Base-by-base conservation (phyloP, 2,329 filamentous ascomycete genomes). In the Piedraia hortae region DNA sequence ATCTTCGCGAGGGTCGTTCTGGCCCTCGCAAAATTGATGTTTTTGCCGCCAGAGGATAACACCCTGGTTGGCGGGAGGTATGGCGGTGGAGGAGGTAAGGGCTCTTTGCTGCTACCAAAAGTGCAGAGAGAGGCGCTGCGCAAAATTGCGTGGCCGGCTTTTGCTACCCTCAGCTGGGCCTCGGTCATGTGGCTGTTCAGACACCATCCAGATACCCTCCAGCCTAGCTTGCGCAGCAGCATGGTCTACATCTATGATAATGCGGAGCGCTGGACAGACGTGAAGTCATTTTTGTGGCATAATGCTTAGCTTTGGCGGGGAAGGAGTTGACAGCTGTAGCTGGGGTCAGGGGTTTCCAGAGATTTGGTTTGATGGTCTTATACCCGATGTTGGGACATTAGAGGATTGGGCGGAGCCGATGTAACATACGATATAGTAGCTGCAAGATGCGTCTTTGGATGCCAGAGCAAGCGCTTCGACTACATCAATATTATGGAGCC, bases 241-340 rank as follows among this genome's bases (percentile, higher is more conserved):
- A 97, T 97, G 85, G 74, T 64, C 36, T 97, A 97, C 42, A 90
- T 97, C 54, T 97, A 82, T 41, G 62, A 56, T 10, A 72, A 93
- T 45, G 77, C 73, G 31, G 72, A 91, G 39, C 58, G 72, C 27
- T 97, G 82, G 77, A 72, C 89, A 40, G 72, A 69, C 17, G 53
- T 90, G 41, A 54, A 70, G 44, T 93, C 69, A 33, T 65, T 93
- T 37, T 38, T 90, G 10, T 70, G 75, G 59, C 71, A 90, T 46
- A 93, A 93, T 42, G 64, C 40, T 33, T 44, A 28, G 35, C 22
- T 8, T 7, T 7, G 7, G 10, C 7, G 19, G 19, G n/a, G n/a
- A n/a, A n/a, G n/a, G n/a, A n/a, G n/a, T n/a, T n/a, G n/a, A n/a
- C n/a, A n/a, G n/a, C n/a, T n/a, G n/a, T n/a, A n/a, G n/a, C n/a